These are phyloP conservation scores for Xylariaceae sp. DNA, from an alignment of 2,329 filamentous ascomycete genomes.

Conservation along the genomic window DNA sequence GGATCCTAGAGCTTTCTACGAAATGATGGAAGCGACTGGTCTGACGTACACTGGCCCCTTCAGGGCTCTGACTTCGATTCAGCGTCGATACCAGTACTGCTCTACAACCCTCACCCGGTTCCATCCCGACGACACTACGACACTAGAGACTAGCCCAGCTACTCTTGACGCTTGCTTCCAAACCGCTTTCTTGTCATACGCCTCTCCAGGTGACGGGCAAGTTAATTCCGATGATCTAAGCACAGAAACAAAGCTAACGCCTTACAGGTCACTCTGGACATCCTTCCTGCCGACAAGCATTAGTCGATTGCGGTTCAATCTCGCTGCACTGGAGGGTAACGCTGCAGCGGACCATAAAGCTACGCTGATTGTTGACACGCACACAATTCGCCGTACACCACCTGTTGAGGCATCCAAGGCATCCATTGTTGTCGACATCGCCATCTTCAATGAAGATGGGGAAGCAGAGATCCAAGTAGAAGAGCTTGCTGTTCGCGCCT, in stretches of 20 bases:
- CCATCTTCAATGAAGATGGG: constrained; percentile 39
- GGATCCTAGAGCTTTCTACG: constrained; percentile 46
- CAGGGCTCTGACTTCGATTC: constrained; percentile 42
- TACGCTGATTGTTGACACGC: constrained; percentile 46
- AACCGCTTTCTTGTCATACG: constrained; percentile 49
- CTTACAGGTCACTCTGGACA: constrained; percentile 49
- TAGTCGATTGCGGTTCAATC: constrained; percentile 46
- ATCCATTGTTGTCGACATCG: constrained; percentile 40
- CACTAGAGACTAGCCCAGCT: constrained; percentile 48
- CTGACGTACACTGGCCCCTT: constrained; percentile 51
- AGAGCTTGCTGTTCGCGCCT: constrained; percentile 37
- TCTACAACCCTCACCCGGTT: constrained; percentile 40
- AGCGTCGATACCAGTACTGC: constrained; percentile 47
- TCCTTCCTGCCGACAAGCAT: constrained; percentile 49
- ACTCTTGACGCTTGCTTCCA: constrained; percentile 52
- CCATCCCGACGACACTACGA: constrained; percentile 48
- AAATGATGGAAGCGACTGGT: constrained; percentile 49
- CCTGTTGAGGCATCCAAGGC: constrained; percentile 35
- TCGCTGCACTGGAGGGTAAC: constrained; percentile 37
- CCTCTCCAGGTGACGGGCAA: constrained; percentile 49
- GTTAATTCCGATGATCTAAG: constrained; percentile 8
- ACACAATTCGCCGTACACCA: constrained; percentile 24
- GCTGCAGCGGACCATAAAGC: constrained; percentile 17
- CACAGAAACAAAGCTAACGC: constrained; percentile 1
- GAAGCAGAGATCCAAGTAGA: constrained; percentile 40